These are phyloP conservation scores for Podila clonocystis DNA, from an alignment of 192 early-diverging fungal genomes.

Conservation along the genomic window DNA sequence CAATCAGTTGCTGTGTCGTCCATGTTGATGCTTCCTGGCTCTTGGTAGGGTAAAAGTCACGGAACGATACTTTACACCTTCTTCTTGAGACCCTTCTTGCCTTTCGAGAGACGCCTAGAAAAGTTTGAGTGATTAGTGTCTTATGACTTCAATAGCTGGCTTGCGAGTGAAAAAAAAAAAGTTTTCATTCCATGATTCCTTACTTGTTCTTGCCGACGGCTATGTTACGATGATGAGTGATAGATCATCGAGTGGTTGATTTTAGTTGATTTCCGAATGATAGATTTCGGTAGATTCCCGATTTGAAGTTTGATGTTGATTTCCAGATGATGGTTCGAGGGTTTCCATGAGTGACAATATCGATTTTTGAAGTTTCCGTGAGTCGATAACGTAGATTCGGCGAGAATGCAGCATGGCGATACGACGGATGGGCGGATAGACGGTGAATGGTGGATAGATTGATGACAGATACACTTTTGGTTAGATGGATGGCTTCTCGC, in stretches of 20 bases:
- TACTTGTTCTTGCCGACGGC: conserved; percentile 57
- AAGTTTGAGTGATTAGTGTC: neutral
- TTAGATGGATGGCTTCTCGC: conserved; percentile 1
- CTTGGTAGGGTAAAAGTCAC: neutral
- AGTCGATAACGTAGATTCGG: neutral
- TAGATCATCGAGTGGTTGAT: neutral
- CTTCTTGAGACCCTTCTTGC: conserved; percentile 99
- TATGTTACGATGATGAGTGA: neutral
- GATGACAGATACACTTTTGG: neutral
- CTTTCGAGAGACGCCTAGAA: conserved; percentile 93
- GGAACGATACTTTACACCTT: conserved; percentile 83
- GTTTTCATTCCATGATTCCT: neutral
- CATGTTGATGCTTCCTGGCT: too few relatives aligned
- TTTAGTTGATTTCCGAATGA: neutral
- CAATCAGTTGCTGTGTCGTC: too few relatives aligned
- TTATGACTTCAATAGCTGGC: neutral
- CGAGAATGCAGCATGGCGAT: neutral
- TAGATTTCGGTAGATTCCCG: conserved; percentile 7
- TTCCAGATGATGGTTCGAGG: conserved; percentile 2
- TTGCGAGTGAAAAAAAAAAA: neutral
- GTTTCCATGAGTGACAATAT: conserved; percentile 1
- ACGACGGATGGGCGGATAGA: neutral
- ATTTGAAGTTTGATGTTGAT: neutral
- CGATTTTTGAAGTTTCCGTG: neutral
- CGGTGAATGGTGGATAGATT: neutral